A percentile compares a stretch with the other conserved stretches of the same genome.
These are phyloP conservation scores for Eragrostis tef DNA, from an alignment of 202 grass and related monocot genomes.

Conservation along the genomic window DNA sequence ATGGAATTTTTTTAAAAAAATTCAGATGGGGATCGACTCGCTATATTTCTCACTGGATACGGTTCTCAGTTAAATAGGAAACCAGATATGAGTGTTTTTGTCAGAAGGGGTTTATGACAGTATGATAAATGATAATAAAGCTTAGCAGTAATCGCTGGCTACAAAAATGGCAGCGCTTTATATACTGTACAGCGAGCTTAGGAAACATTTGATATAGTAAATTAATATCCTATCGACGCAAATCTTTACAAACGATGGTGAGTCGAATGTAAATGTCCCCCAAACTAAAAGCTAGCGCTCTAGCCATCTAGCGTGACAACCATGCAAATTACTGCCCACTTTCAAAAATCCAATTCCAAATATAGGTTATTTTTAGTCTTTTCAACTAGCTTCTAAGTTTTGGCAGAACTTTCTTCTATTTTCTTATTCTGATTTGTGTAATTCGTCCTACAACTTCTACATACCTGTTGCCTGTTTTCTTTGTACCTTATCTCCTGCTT, in stretches of 20 bases:
- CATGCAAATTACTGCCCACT: no score
- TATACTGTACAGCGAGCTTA: not conserved
- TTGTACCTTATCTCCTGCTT: no score
- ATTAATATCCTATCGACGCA: slow-evolving; percentile 9
- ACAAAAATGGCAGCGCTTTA: not conserved
- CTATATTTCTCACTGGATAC: no score
- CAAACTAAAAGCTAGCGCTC: not conserved
- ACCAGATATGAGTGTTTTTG: not conserved
- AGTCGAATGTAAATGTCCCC: not conserved
- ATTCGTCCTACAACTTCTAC: no score
- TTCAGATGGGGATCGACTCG: no score
- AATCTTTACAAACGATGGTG: not conserved
- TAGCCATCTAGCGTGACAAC: not conserved
- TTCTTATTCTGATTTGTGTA: no score
- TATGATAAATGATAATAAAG: slow-evolving; percentile 3
- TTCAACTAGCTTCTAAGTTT: no score
- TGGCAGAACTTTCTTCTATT: no score
- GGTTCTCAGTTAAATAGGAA: no score
- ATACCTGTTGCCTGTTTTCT: no score
- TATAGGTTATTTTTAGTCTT: no score
- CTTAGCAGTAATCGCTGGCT: not conserved
- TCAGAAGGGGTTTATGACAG: not conserved
- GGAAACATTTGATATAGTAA: slow-evolving; percentile 22
- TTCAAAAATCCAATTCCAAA: no score
- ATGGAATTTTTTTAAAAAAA: not conserved